Base-by-base conservation (phyloP, 208 protist genomes). In the Blastocrithidia nonstop region DNA sequence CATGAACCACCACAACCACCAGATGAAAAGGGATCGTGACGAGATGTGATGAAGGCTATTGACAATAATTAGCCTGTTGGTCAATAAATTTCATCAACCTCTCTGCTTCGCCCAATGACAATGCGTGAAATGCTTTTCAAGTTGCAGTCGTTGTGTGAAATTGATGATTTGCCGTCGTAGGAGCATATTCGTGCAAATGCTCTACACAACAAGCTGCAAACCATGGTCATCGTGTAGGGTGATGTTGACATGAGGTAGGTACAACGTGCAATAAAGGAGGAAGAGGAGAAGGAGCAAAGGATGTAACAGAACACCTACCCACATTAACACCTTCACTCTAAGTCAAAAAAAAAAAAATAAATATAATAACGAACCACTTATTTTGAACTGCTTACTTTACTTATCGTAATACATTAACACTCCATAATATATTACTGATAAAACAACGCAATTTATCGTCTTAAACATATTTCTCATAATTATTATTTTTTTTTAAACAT, bases 1-100 rank as follows among this genome's bases (percentile, higher is more conserved):
- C 75, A 78, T 15, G 83, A 92, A 66, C 83, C 83, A 38, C 83
- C 83, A 4, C 61, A 57, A 25, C 83, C 83, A 8, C 83, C 83
- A 7, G 83, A 73, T 11, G 83, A 92, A 61, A 39, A 64, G 23
- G 77, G 83, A 43, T 92, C 83, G 15, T 92, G 83, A 78, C 51
- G 65, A n/a, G 83, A 92, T 41, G 75, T 92, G 46, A 80, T 82
- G 50, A 55, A 56, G 7, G 78, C 77, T 4, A 53, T 88, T 35
- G 77, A 92, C 4, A 64, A 54, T 5, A 78, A 78, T 9, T 74
- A 84, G 54, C 21, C 41, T 0, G 70, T 92, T 8, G 77, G 77
- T 6, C 70, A 49, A 6, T 74, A 75, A 13, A 16, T 88, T 13
- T 54, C 66, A 1, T 26, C 15, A 31, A 33, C 45, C 38, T 74